These are phyloP conservation scores for Vigna trinervia DNA, from an alignment of 306 rosid genomes.

Conservation along the genomic window DNA sequence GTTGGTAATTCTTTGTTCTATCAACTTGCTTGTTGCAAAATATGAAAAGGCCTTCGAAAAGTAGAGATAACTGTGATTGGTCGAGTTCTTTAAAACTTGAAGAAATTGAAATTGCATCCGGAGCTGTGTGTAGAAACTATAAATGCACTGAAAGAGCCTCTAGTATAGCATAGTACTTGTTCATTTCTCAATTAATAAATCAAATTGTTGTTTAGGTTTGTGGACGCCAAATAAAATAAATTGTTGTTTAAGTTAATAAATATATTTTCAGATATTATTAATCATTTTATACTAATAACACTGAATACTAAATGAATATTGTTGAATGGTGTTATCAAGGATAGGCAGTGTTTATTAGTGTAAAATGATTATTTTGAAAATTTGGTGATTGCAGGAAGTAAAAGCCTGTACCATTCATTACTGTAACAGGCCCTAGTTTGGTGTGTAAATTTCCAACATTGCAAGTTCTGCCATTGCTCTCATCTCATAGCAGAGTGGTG, in stretches of 20 bases:
- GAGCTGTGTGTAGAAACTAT: background rate
- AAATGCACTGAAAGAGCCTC: constrained; percentile 15
- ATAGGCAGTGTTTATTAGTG: too few species aligned
- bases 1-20: background rate
- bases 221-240: background rate
- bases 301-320: too few species aligned
- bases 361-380: too few species aligned
- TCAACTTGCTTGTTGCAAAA: background rate
- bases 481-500: background rate
- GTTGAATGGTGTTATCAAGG: too few species aligned
- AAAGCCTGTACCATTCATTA: background rate
- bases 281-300: too few species aligned
- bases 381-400: too few species aligned
- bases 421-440: background rate
- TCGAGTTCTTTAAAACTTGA: constrained; percentile 3
- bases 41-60: background rate
- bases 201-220: constrained; percentile 46
- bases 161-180: constrained; percentile 4
- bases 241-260: too few species aligned
- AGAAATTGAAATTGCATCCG: constrained; percentile 31
- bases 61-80: background rate
- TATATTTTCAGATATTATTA: too few species aligned
- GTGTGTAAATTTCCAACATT: background rate
- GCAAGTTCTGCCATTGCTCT: background rate
- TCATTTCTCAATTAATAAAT: constrained; percentile 28